Evolutionary conservation across 371 early-diverging fungal genomes (phyloP).

Genomic region (Apophysomyces elegans): DNA sequence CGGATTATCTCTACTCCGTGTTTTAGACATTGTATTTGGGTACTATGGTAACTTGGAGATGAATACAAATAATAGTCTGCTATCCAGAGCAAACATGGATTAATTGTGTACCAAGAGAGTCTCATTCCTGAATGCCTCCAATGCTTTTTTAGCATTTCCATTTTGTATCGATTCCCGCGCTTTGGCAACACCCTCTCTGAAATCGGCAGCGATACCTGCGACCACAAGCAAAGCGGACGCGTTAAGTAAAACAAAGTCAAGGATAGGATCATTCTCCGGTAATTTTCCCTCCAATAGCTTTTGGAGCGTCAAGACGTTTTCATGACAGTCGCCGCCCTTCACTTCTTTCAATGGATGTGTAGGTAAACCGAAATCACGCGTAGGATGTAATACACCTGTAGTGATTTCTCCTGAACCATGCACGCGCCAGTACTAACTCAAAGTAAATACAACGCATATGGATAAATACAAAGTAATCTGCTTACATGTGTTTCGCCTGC

Average conservation of each 20-base stretch:
- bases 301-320: constrained; percentile 76
- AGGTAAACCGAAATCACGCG: constrained; percentile 82
- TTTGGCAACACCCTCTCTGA: constrained; percentile 78
- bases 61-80: not conserved
- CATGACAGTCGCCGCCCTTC: constrained; percentile 76
- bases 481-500: constrained; percentile 75
- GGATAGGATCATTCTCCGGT: constrained; percentile 68
- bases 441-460: not conserved
- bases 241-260: constrained; percentile 92
- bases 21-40: not conserved
- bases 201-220: constrained; percentile 73
- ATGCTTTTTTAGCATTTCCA: constrained; percentile 68
- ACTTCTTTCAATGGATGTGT: constrained; percentile 76
- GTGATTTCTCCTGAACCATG: constrained; percentile 60
- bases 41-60: not conserved
- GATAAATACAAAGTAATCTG: not conserved
- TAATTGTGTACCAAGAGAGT: constrained; percentile 28
- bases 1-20: too few relatives aligned
- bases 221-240: constrained; percentile 86
- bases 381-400: constrained; percentile 72
- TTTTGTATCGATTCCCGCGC: constrained; percentile 75
- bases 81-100: not conserved
- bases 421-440: constrained; percentile 72
- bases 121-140: constrained; percentile 68
- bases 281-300: constrained; percentile 67